phyloP scores from a whole-genome alignment of 164 flowering plant species.

The Annona squamosa region DNA sequence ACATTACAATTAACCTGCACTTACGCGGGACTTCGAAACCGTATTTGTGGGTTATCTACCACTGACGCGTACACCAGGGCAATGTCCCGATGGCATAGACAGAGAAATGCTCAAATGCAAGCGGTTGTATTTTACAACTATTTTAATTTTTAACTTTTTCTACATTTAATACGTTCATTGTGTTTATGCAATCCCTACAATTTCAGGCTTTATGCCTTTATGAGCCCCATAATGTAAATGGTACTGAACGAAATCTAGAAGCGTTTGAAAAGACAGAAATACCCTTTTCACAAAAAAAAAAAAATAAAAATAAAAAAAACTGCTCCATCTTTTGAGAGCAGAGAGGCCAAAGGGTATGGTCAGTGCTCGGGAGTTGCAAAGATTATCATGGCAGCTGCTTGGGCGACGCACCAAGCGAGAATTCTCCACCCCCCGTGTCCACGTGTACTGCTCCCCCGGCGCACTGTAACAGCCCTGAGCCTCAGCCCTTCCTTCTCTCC shows the following conservation, averaged over 20 bases:
- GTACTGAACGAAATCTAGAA: background rate
- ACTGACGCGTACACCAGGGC: no score
- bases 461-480: background rate
- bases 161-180: no score
- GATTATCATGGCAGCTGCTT: background rate
- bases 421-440: background rate
- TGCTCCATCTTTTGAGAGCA: background rate
- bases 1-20: no score
- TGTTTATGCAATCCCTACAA: no score
- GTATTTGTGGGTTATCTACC: no score
- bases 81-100: no score
- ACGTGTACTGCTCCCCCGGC: background rate
- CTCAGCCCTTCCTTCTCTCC: constrained; percentile 9
- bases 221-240: background rate
- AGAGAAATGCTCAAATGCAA: no score
- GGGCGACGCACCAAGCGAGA: background rate
- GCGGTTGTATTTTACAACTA: no score
- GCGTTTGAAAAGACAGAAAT: background rate
- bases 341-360: background rate
- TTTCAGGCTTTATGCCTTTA: no score
- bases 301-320: no score
- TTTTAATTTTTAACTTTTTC: no score
- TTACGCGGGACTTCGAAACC: no score
- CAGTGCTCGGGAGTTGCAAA: background rate
- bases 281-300: background rate